phyloP scores from a whole-genome alignment of 2,329 filamentous ascomycete species.

The Xylariales sp. region DNA sequence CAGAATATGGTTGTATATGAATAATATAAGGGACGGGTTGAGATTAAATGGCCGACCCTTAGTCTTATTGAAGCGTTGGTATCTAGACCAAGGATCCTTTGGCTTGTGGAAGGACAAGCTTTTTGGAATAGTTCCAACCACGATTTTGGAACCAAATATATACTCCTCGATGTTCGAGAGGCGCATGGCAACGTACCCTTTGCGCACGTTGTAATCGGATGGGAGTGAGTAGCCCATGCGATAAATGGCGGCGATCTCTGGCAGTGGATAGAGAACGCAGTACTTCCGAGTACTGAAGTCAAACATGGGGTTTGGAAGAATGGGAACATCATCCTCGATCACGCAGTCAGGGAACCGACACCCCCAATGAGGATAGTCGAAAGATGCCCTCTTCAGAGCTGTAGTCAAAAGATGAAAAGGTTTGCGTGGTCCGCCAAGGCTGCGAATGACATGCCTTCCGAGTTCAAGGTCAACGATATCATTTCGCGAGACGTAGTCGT shows the following conservation, averaged over 20 bases:
- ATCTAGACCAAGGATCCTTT: not conserved
- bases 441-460: not conserved
- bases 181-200: not conserved
- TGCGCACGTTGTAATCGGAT: not conserved
- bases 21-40: not conserved
- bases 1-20: not conserved
- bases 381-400: not conserved
- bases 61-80: not conserved
- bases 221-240: not conserved
- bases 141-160: not conserved
- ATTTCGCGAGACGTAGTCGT: not conserved
- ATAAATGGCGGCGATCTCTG: not conserved
- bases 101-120: not conserved
- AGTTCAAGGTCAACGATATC: not conserved
- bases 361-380: not conserved
- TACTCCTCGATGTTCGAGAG: not conserved
- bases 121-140: not conserved
- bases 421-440: not conserved
- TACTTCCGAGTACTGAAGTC: not conserved
- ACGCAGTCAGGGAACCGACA: not conserved
- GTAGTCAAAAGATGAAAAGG: not conserved
- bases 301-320: not conserved
- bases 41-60: not conserved
- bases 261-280: not conserved
- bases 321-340: not conserved